These are phyloP conservation scores for Yamadazyma diddensiae DNA, from an alignment of 1,139 yeast species.

Conservation along the genomic window DNA sequence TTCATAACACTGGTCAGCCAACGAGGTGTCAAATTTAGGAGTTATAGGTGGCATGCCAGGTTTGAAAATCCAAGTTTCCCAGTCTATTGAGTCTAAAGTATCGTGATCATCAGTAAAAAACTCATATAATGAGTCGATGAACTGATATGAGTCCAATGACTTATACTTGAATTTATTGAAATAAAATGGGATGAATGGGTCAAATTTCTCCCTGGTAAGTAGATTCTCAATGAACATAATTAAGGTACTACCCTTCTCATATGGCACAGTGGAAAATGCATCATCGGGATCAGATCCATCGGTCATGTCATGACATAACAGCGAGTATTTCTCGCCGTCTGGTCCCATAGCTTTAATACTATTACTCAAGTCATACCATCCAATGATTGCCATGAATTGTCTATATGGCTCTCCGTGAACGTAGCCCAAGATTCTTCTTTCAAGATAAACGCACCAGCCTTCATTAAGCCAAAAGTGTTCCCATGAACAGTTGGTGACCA, in stretches of 20 bases:
- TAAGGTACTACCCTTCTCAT: conserved; percentile 85
- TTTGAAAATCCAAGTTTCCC: conserved; percentile 78
- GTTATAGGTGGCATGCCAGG: conserved; percentile 84
- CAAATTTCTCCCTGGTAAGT: conserved; percentile 59
- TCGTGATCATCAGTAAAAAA: conserved; percentile 50
- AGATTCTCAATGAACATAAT: conserved; percentile 65
- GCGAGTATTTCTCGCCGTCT: conserved; percentile 52
- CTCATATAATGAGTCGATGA: conserved; percentile 70
- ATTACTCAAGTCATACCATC: conserved; percentile 79
- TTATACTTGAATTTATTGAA: conserved; percentile 64
- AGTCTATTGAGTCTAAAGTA: conserved; percentile 65
- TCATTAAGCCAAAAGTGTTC: conserved; percentile 94
- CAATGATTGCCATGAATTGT: conserved; percentile 80
- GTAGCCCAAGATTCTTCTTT: conserved; percentile 76
- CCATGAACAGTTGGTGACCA: conserved; percentile 89
- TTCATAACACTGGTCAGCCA: conserved; percentile 69
- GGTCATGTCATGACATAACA: conserved; percentile 66
- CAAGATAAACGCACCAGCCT: conserved; percentile 94
- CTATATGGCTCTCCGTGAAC: conserved; percentile 75
- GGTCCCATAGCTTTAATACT: conserved; percentile 62
- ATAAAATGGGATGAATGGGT: conserved; percentile 76
- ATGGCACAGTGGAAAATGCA: conserved; percentile 83
- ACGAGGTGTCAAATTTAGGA: conserved; percentile 73
- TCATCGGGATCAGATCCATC: conserved; percentile 81
- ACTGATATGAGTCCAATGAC: conserved; percentile 80